phyloP scores from a whole-genome alignment of 129 eudicot genomes.

The Lonicera japonica region DNA sequence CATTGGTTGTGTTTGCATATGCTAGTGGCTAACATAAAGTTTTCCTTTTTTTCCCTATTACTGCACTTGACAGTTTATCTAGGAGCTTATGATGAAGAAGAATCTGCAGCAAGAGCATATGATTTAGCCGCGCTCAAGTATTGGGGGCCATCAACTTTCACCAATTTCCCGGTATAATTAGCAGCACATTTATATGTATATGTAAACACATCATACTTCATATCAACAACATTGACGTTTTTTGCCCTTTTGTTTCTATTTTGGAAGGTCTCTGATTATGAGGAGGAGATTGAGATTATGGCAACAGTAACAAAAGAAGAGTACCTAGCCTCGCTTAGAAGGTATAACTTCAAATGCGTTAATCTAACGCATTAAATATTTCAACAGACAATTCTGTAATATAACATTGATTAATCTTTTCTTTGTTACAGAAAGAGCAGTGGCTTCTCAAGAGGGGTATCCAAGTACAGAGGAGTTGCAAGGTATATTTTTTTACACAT shows the following conservation, averaged over 20 bases:
- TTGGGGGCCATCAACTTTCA: conserved; percentile 80
- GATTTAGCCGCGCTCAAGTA: conserved; percentile 84
- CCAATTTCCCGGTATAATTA: conserved; percentile 57
- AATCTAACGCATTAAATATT: background rate
- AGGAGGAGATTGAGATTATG: conserved; percentile 67
- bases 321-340: conserved; percentile 71
- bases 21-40: conserved; percentile 20
- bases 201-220: conserved; percentile 9
- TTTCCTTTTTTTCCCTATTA: conserved; percentile 12
- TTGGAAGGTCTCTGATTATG: conserved; percentile 52
- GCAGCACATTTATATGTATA: background rate
- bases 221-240: conserved; percentile 15
- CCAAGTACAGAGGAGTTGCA: conserved; percentile 84
- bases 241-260: conserved; percentile 3
- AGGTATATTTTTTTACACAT: conserved; percentile 21
- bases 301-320: conserved; percentile 73
- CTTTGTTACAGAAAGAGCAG: conserved; percentile 58
- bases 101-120: conserved; percentile 85
- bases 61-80: conserved; percentile 59
- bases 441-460: conserved; percentile 84
- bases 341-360: conserved; percentile 30
- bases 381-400: background rate
- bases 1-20: no score
- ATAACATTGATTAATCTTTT: background rate
- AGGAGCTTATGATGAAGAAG: conserved; percentile 91